Evolutionary conservation across 2,329 filamentous ascomycete genomes (phyloP), one percentile per base, ranked within the genome.

Genomic region (Sporothrix euskadiensis): DNA sequence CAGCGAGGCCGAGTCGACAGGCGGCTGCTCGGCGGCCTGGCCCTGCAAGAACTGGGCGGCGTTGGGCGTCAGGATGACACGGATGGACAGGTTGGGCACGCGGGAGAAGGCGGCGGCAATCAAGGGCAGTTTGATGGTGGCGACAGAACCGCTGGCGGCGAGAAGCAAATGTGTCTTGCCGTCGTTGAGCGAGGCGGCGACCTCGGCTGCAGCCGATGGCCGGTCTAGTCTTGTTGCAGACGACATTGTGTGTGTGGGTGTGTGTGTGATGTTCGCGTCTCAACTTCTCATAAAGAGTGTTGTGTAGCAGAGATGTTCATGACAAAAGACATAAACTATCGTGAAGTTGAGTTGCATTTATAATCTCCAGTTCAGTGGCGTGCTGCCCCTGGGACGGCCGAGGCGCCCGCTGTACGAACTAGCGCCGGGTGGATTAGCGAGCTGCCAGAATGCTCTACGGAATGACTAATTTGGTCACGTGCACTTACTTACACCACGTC

Each of bases 71-170:
- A 98, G 86, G 74, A 98, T 84, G 71, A 98, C 83, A n/a, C 94
- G 92, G 80, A 98, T 94, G 10, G 93, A 94, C 73, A 98, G 84
- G 79, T 76, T 80, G 78, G 77, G 85, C 61, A 79, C 77, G 57
- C 76, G 61, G 16, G 56, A 56, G 4, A 94, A 86, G 1, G 89
- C 85, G 22, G 82, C 78, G 74, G 91, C 84, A 76, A 94, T 93
- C 54, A 87, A 84, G 1, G 89, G 89, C 2, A 94, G 83, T 80
- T 98, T 98, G 79, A 97, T 97, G 7, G 92, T 94, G 16, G 94
- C 94, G n/a, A 97, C 93, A 0, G 92, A 85, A 39, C 84, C 75
- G 39, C 74, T 76, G 8, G 82, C 83, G 0, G 84, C 83, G 6
- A 85, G 79, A 1, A 85, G 78, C 14, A 85, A 78, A 71, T 85